A percentile compares a stretch with the other conserved stretches of the same genome.
Evolutionary conservation across 495 filamentous ascomycete genomes (phyloP).

Genomic region (Penicillium simplicissimum): DNA sequence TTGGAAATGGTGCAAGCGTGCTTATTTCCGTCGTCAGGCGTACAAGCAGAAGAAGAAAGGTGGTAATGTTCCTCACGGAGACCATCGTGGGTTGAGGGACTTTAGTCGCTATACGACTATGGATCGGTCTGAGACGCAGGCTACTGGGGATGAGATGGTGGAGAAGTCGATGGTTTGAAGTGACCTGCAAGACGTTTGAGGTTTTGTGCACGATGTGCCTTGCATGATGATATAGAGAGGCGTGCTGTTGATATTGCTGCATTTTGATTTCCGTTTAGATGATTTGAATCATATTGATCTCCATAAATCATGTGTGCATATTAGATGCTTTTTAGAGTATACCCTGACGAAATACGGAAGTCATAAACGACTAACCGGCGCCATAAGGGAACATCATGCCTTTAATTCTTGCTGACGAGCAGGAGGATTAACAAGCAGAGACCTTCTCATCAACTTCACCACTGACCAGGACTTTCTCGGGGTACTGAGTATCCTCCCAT

Average conservation of each 20-base stretch:
- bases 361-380: neutral
- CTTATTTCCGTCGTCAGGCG: conserved; percentile 45
- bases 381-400: neutral
- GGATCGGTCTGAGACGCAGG: conserved; percentile 41
- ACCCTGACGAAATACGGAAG: neutral
- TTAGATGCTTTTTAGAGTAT: neutral
- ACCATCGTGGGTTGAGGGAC: conserved; percentile 26
- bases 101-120: conserved; percentile 43
- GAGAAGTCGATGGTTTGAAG: conserved; percentile 39
- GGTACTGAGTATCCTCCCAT: conserved; percentile 37
- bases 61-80: conserved; percentile 11
- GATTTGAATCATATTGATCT: neutral
- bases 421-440: neutral
- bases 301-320: neutral
- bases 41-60: conserved; percentile 16
- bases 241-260: neutral
- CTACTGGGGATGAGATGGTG: conserved; percentile 32
- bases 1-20: conserved; percentile 69
- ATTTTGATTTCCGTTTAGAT: neutral
- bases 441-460: neutral
- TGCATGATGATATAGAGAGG: neutral
- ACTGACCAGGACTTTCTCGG: conserved; percentile 12
- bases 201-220: neutral
- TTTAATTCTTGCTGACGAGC: neutral
- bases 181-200: neutral